phyloP scores from a whole-genome alignment of 225 moss, liverwort and hornwort species.

The Pseudoscleropodium purum region DNA sequence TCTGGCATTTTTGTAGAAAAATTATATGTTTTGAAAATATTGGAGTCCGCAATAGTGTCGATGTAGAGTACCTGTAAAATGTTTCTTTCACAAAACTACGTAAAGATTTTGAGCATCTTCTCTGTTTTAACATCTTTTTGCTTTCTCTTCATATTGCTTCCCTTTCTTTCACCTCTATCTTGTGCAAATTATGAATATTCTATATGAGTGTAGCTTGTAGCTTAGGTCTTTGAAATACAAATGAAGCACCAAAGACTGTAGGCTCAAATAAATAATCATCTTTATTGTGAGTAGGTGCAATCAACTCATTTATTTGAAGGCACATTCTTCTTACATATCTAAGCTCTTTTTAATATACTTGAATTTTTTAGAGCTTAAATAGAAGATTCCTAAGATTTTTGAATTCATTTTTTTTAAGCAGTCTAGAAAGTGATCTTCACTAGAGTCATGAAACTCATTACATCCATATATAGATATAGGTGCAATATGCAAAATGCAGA shows the following conservation, averaged over 20 bases:
- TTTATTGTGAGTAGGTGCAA: background rate
- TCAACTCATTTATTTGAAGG: background rate
- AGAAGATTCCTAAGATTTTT: accelerated
- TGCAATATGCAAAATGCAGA: background rate
- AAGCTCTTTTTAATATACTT: background rate
- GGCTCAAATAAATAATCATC: background rate
- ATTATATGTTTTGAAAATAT: background rate
- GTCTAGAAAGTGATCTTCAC: accelerated
- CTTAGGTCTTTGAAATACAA: accelerated
- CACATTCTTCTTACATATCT: background rate
- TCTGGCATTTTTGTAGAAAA: background rate
- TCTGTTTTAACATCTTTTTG: background rate
- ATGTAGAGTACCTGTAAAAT: background rate
- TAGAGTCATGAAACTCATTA: background rate
- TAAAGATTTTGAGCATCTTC: background rate
- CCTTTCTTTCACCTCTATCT: background rate
- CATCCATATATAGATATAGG: too few species aligned
- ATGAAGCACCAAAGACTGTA: accelerated
- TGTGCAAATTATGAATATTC: background rate
- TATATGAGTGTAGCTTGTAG: background rate
- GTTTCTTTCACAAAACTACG: background rate
- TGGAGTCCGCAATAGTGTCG: background rate
- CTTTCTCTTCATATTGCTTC: background rate
- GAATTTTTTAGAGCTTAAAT: too few species aligned
- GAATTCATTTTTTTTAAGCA: background rate